These are phyloP conservation scores for Septoria petroselini DNA, from an alignment of 2,329 filamentous ascomycete species.

Conservation along the genomic window DNA sequence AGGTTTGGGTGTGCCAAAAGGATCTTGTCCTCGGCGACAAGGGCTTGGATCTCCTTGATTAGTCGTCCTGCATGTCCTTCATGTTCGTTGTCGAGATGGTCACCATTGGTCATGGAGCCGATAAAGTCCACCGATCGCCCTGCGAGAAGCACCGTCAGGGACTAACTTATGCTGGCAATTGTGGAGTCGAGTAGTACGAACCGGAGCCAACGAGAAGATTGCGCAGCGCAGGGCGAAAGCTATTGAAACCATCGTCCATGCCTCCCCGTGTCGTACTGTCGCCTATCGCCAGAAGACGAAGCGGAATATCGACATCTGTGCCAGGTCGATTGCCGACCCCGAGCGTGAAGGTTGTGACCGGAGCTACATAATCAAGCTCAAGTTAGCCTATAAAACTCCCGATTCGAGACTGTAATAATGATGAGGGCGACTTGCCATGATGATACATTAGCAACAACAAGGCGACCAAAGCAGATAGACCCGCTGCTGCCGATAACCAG, in stretches of 20 bases:
- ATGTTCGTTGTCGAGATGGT: constrained; percentile 19
- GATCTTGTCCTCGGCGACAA: constrained; percentile 11
- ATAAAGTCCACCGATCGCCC: constrained; percentile 16
- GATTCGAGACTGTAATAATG: no score
- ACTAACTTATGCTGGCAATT: not conserved
- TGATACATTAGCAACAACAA: constrained; percentile 2
- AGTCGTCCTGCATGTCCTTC: constrained; percentile 15
- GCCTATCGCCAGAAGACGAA: constrained; percentile 14
- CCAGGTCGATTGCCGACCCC: not conserved
- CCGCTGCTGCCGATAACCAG: not conserved
- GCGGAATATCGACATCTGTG: not conserved
- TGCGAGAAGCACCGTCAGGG: not conserved
- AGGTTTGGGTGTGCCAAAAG: constrained; percentile 33
- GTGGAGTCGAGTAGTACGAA: not conserved
- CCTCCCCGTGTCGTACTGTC: constrained; percentile 16
- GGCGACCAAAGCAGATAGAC: not conserved
- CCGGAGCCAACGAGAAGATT: constrained; percentile 15
- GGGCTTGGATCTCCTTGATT: constrained; percentile 16
- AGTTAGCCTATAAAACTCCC: not conserved
- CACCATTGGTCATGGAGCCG: constrained; percentile 13
- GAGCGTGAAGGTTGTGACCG: not conserved
- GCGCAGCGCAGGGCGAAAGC: constrained; percentile 15
- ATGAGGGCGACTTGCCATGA: not conserved
- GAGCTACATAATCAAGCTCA: not conserved
- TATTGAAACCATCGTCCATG: constrained; percentile 10